phyloP scores from a whole-genome alignment of 805 yeast genomes.

The Schwanniomyces vanrijiae region DNA sequence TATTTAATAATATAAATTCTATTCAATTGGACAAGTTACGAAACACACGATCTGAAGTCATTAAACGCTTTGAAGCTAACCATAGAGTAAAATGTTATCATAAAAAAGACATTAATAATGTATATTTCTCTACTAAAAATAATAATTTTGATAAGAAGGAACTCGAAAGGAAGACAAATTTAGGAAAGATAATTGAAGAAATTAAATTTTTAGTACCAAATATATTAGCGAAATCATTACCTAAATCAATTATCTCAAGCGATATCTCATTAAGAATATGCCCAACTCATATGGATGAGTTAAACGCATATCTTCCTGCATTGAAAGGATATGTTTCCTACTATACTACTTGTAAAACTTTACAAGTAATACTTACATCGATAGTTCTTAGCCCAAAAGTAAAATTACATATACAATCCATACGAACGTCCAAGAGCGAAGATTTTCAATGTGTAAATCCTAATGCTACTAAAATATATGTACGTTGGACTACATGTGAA shows the following conservation, averaged over 20 bases:
- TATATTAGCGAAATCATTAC: slow-evolving; percentile 46
- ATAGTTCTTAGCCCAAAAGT: slow-evolving; percentile 55
- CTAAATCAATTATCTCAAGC: slow-evolving; percentile 42
- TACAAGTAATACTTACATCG: slow-evolving; percentile 54
- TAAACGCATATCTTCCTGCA: slow-evolving; percentile 52
- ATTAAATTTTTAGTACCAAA: slow-evolving; percentile 51
- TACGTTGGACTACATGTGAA: slow-evolving; percentile 59
- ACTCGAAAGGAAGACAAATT: slow-evolving; percentile 44
- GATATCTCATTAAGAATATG: slow-evolving; percentile 53
- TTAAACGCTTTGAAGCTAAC: not conserved
- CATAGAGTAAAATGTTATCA: not conserved
- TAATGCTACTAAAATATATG: slow-evolving; percentile 48
- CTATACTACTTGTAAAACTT: slow-evolving; percentile 54
- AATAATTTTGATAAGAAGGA: slow-evolving; percentile 4
- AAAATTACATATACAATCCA: slow-evolving; percentile 51
- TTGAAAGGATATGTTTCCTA: slow-evolving; percentile 58
- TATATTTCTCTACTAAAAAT: not conserved
- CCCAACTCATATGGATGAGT: slow-evolving; percentile 48
- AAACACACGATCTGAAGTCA: not conserved
- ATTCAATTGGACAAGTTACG: not conserved
- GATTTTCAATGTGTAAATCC: slow-evolving; percentile 33
- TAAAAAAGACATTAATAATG: not conserved
- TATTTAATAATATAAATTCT: not conserved
- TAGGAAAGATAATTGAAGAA: slow-evolving; percentile 53
- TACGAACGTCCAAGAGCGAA: slow-evolving; percentile 22